phyloP scores from a whole-genome alignment of 352 stramenopile genomes.

The Synura sp. region DNA sequence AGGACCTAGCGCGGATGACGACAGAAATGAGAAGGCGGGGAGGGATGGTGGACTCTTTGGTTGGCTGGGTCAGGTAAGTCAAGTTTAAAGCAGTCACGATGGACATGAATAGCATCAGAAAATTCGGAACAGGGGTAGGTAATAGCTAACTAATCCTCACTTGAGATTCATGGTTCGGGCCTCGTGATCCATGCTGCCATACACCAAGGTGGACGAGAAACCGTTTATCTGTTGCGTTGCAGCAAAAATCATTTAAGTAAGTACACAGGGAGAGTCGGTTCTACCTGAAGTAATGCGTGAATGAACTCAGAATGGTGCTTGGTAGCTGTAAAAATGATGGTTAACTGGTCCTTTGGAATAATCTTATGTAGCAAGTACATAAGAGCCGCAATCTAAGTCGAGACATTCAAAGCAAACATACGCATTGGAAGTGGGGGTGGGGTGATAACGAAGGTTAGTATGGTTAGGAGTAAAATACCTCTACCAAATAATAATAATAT shows the following conservation, averaged over 20 bases:
- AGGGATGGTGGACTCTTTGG: too few species aligned
- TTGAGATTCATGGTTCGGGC: conserved; percentile 49
- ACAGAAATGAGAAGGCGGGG: too few species aligned
- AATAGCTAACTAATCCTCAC: background rate
- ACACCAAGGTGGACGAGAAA: conserved; percentile 82
- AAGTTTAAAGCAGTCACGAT: too few species aligned
- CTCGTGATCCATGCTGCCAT: conserved; percentile 82
- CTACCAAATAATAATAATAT: too few species aligned
- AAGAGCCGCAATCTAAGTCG: conserved; percentile 72
- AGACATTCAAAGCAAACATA: conserved; percentile 7
- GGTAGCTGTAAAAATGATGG: conserved; percentile 96
- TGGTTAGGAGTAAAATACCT: too few species aligned
- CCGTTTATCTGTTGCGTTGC: too few species aligned
- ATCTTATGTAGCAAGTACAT: conserved; percentile 93
- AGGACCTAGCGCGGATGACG: too few species aligned
- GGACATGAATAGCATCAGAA: too few species aligned
- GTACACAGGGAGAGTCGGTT: conserved; percentile 52
- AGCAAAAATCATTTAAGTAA: too few species aligned
- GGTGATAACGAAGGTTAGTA: too few species aligned
- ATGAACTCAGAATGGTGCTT: conserved; percentile 97
- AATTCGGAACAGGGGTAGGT: background rate
- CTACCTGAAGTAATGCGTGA: conserved; percentile 70
- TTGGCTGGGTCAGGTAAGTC: too few species aligned
- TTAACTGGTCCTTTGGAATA: conserved; percentile 80
- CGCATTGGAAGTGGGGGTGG: background rate